phyloP scores from a whole-genome alignment of 1,284 basidiomycete genomes.

The Golubevia sp. region DNA sequence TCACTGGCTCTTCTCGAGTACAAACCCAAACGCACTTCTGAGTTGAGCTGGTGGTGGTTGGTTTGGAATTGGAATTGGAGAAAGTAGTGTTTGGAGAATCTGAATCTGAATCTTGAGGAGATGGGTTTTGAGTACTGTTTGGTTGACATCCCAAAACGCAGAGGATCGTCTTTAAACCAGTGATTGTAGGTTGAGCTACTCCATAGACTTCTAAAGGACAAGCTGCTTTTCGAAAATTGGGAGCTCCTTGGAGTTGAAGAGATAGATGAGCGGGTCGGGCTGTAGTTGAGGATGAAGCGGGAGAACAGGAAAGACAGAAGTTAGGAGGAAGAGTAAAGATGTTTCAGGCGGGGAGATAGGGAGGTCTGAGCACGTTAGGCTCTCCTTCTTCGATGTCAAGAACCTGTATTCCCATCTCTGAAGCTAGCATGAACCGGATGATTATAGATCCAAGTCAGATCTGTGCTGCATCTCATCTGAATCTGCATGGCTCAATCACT shows the following conservation, averaged over 20 bases:
- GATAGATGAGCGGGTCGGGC: conserved; percentile 12
- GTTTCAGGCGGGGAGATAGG: no score
- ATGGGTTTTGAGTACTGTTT: neutral
- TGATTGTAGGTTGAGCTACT: conserved; percentile 53
- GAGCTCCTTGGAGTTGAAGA: conserved; percentile 54
- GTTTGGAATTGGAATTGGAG: neutral
- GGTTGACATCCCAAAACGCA: conserved; percentile 34
- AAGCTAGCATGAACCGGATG: conserved; percentile 69
- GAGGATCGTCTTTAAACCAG: conserved; percentile 57
- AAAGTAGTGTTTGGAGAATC: neutral
- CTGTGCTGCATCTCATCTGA: neutral
- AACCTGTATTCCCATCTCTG: no score
- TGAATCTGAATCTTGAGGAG: conserved; percentile 12
- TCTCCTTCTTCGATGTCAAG: no score
- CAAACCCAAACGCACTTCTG: conserved; percentile 55
- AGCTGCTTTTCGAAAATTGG: conserved; percentile 56
- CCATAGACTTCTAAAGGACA: conserved; percentile 57
- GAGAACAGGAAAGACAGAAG: neutral
- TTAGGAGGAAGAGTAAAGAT: no score
- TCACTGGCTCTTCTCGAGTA: conserved; percentile 80
- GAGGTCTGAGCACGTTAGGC: conserved; percentile 6
- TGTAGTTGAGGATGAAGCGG: conserved; percentile 1
- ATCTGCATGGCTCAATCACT: neutral
- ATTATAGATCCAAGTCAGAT: conserved; percentile 73
- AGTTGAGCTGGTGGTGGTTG: conserved; percentile 68